These are phyloP conservation scores for Crataegus laevigata DNA, from an alignment of 306 rosid genomes.

Conservation along the genomic window DNA sequence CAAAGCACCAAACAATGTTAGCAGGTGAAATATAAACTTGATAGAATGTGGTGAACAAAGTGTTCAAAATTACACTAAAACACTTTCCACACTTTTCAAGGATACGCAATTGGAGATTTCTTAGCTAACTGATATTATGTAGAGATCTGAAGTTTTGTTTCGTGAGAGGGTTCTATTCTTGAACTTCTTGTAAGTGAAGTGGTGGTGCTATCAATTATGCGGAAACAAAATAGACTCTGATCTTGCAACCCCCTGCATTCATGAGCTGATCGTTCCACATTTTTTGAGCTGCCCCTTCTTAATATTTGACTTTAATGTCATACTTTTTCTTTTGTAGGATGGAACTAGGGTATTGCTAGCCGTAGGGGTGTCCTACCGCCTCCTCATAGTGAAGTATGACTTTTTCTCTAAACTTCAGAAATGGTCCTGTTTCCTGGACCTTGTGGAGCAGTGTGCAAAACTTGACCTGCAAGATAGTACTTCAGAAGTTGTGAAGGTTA, in stretches of 20 bases:
- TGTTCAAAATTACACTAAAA: not conserved
- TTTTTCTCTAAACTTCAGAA: slow-evolving; percentile 63
- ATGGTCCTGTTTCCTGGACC: slow-evolving; percentile 65
- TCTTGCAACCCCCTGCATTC: not conserved
- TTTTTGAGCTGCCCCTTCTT: not conserved
- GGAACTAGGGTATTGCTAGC: slow-evolving; percentile 29
- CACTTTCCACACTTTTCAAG: not conserved
- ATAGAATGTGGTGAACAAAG: not conserved
- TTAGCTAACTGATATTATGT: not conserved
- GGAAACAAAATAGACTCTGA: not conserved
- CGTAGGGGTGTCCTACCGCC: slow-evolving; percentile 59
- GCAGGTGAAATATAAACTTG: not conserved
- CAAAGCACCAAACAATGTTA: too few relatives aligned
- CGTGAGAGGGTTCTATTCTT: not conserved
- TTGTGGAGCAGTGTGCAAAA: slow-evolving; percentile 28
- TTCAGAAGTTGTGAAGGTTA: slow-evolving; percentile 5
- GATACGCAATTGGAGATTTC: not conserved
- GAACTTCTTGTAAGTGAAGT: not conserved
- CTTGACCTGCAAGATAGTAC: not conserved
- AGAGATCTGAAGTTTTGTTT: not conserved
- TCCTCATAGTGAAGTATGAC: slow-evolving; percentile 49
- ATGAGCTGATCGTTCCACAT: not conserved
- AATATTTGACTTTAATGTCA: not conserved
- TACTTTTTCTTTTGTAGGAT: slow-evolving; percentile 21
- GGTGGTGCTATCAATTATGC: not conserved